Percentiles rank a stretch among this genome's conserved stretches.
phyloP scores from a whole-genome alignment of 129 eudicot species.

The Calendula officinalis region DNA sequence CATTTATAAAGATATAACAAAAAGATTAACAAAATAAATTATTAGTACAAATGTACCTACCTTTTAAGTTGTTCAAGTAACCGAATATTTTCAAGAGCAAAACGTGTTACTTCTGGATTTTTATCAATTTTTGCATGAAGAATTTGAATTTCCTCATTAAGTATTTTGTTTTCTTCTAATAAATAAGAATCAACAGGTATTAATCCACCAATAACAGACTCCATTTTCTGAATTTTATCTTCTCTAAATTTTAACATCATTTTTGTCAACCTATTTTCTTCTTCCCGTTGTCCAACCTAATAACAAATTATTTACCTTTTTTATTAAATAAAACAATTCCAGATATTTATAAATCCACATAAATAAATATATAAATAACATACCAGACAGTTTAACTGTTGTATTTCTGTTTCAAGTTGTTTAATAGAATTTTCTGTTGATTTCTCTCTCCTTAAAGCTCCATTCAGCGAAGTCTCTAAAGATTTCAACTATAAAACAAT shows the following conservation, averaged over 20 bases:
- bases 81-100: slow-evolving; percentile 85
- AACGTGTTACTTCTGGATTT: slow-evolving; percentile 93
- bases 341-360: no score
- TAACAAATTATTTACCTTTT: slow-evolving; percentile 1
- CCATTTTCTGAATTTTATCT: slow-evolving; percentile 81
- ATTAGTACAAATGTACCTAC: slow-evolving; percentile 23
- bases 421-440: slow-evolving; percentile 74
- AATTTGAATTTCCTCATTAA: slow-evolving; percentile 58
- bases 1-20: neutral
- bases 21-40: neutral
- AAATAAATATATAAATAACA: neutral
- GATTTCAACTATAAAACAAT: slow-evolving; percentile 53
- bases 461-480: slow-evolving; percentile 68
- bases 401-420: slow-evolving; percentile 80
- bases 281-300: slow-evolving; percentile 88
- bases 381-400: slow-evolving; percentile 79
- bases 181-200: slow-evolving; percentile 60
- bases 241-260: slow-evolving; percentile 90
- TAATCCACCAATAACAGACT: slow-evolving; percentile 51
- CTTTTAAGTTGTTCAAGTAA: slow-evolving; percentile 75
- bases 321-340: no score
- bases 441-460: slow-evolving; percentile 84
- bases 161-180: slow-evolving; percentile 63
- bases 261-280: slow-evolving; percentile 74
- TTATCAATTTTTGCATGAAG: slow-evolving; percentile 66